Base-by-base conservation (phyloP, 2,329 filamentous ascomycete genomes). In the Myriosclerotinia curreyana region DNA sequence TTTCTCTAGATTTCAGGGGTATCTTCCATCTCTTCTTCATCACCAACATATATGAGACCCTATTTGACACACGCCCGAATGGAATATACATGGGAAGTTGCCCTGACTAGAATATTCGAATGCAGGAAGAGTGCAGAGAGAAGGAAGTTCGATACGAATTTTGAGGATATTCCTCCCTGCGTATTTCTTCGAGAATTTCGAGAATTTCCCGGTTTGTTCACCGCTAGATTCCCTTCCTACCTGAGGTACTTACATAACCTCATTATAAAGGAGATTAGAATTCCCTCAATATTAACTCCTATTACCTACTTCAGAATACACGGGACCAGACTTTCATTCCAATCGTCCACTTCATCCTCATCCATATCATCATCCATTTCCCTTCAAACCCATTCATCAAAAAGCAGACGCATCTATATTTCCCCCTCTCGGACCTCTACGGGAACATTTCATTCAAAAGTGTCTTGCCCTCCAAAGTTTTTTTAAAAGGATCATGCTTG, bases 31-130 rank as follows among this genome's bases (percentile, higher is more conserved):
- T 53, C 34, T 31, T 31, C 28, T 31, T 31, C 6, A 22, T 53
- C 51, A 25, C 51, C 34, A 53, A 53, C n/a, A n/a, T n/a, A n/a
- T 53, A 53, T 53, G 51, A 34, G n/a, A 17, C 51, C n/a, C 28
- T 31, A 31, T 25, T 53, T 53, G 51, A 53, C 51, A 34, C 51
- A 34, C 51, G 51, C 51, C 51, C 20, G 49, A 50, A 28, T 31
- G 49, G 14, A 50, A 20, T 50, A 28, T 50, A 9, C 34, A 53
- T 53, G 34, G 31, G 22, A 53, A 6, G 15, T 25, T 17, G 51
- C 34, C 34, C 36, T 53, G 34, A 53, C 34, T 53, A 38, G 34
- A 53, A 38, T 25, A 25, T 25, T 38, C 51, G 51, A 25, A 8
- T 38, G 34, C n/a, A 17, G n/a, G n/a, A 38, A n/a, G 12, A n/a